Evolutionary conservation across 352 stramenopile species (phyloP), one percentile per base, ranked within the genome.

Genomic region (Phytophthora hybrid): DNA sequence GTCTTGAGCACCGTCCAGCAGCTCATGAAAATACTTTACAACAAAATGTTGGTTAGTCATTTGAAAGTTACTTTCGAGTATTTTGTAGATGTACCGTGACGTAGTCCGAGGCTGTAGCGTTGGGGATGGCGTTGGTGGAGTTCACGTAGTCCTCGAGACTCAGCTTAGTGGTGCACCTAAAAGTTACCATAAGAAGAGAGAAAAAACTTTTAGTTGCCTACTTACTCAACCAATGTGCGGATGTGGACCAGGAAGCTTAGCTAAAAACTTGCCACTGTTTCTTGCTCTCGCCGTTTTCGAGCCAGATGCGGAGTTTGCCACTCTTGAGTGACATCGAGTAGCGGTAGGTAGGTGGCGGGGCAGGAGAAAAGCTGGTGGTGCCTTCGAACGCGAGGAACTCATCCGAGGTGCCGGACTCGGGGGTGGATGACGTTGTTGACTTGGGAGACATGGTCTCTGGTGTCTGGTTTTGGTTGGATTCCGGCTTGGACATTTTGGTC

Each of bases 231-330:
- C 29, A 31, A 31, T 31, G 29, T 31, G n/a, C n/a, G n/a, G n/a
- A n/a, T n/a, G n/a, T n/a, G n/a, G n/a, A n/a, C n/a, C n/a, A n/a
- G n/a, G n/a, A n/a, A n/a, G n/a, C n/a, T n/a, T 31, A 31, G 8
- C 29, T 31, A 31, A 31, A 47, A 63, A 67, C 32, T 62, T 69
- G 63, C 53, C 67, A 69, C 21, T 74, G 59, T 57, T 69, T 69
- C 32, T 65, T 74, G 37, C 31, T 69, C n/a, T 31, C 47, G 14
- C 53, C 47, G 41, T 74, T 32, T 46, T 74, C 67, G n/a, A 74
- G 47, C 16, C 19, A 74, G 39, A 69, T 64, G 8, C 59, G 62
- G 23, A 74, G 47, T 34, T 74, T 64, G 16, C 55, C 59, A 3
- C 26, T 41, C 10, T 64, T 34, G 6, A 74, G 54, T 0, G 39